phyloP scores from a whole-genome alignment of 2,329 filamentous ascomycete species.

The Aureobasidium sp. region DNA sequence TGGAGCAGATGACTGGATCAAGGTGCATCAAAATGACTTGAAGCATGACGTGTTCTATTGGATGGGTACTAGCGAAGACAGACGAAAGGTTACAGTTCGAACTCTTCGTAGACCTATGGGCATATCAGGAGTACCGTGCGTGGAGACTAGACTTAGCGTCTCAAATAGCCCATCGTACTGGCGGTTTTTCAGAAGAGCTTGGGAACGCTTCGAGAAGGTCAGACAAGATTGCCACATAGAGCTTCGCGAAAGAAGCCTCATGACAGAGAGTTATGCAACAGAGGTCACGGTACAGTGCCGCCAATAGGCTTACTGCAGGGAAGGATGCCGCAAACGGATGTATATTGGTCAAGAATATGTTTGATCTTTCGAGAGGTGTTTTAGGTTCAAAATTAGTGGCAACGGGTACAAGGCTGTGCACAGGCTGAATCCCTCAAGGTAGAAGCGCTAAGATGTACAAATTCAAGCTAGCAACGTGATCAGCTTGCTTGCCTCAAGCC shows the following conservation, averaged over 20 bases:
- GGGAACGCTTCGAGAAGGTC: not conserved
- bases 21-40: not conserved
- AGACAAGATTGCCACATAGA: not conserved
- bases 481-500: no score
- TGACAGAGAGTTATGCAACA: not conserved
- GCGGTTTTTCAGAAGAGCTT: not conserved
- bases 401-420: no score
- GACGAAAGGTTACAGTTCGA: not conserved
- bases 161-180: not conserved
- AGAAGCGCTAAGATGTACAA: no score
- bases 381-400: no score
- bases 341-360: no score
- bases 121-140: no score
- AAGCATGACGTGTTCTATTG: not conserved
- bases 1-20: not conserved
- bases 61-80: not conserved
- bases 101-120: no score
- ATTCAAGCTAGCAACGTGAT: no score
- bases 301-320: no score
- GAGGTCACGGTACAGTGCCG: not conserved
- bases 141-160: not conserved
- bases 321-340: no score
- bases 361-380: no score
- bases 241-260: not conserved
- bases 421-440: no score